Evolutionary conservation across 768 basidiomycete species (phyloP).

Genomic region (Exsudoporus frostii): DNA sequence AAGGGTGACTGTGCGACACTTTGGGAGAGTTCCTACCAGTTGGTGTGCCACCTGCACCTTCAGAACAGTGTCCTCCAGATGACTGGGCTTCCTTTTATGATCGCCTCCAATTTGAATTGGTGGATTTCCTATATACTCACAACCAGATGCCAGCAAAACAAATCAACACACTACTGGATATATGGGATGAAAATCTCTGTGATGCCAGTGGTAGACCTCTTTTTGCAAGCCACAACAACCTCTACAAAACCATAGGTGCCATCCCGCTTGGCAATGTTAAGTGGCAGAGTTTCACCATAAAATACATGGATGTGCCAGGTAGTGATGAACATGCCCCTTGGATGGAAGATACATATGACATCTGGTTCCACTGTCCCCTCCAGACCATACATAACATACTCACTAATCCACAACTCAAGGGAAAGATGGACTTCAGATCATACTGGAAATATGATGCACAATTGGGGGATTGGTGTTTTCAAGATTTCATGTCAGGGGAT

Average conservation of each 20-base stretch:
- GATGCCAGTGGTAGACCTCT: neutral
- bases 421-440: too few relatives aligned
- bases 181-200: neutral
- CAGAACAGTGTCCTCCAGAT: neutral
- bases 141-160: neutral
- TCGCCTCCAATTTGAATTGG: neutral
- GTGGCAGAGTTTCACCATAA: neutral
- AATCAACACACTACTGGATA: neutral
- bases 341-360: neutral
- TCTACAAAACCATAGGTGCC: neutral
- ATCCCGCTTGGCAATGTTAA: neutral
- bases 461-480: too few relatives aligned
- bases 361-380: neutral
- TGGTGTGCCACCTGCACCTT: neutral
- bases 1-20: too few relatives aligned
- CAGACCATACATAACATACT: too few relatives aligned
- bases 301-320: neutral
- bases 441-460: too few relatives aligned
- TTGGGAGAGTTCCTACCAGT: too few relatives aligned
- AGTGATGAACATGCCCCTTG: neutral
- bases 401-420: neutral
- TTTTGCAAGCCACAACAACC: neutral
- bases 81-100: slow-evolving; percentile 1
- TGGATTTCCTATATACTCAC: neutral
- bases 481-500: too few relatives aligned